These are phyloP conservation scores for Rhytidhysteron rufulum DNA, from an alignment of 2,329 filamentous ascomycete genomes.

Conservation along the genomic window DNA sequence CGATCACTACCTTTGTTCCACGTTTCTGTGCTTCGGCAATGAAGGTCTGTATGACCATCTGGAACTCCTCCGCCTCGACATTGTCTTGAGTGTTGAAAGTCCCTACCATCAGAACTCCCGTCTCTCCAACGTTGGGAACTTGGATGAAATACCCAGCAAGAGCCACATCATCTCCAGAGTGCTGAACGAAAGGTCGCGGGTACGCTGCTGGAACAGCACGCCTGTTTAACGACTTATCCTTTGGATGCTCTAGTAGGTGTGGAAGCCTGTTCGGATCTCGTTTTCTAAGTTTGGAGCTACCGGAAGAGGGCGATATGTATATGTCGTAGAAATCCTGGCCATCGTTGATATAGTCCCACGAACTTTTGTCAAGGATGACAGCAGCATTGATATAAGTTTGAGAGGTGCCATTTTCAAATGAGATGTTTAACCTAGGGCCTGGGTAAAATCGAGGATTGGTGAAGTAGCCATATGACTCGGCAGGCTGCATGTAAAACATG, in stretches of 20 bases:
- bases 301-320: conserved; percentile 20
- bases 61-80: conserved; percentile 27
- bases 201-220: conserved; percentile 27
- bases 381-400: conserved; percentile 27
- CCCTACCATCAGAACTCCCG: conserved; percentile 44
- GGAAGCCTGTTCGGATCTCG: conserved; percentile 21
- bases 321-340: conserved; percentile 39
- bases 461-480: conserved; percentile 27
- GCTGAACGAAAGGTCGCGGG: conserved; percentile 34
- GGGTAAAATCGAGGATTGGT: conserved; percentile 31
- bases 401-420: conserved; percentile 35
- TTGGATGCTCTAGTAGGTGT: conserved; percentile 23
- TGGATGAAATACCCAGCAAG: conserved; percentile 47
- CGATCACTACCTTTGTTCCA: conserved; percentile 58
- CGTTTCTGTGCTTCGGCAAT: conserved; percentile 45
- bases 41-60: conserved; percentile 39
- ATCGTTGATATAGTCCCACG: conserved; percentile 29
- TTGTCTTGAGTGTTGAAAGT: conserved; percentile 35
- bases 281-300: conserved; percentile 15
- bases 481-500: conserved; percentile 33
- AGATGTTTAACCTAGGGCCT: conserved; percentile 22
- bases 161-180: conserved; percentile 24
- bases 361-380: conserved; percentile 15
- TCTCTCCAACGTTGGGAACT: conserved; percentile 33
- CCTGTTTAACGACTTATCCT: conserved; percentile 20